A percentile compares a stretch with the other conserved stretches of the same genome.
Conservation (phyloP, 345 rosid species). For the Corymbia maculata region DNA sequence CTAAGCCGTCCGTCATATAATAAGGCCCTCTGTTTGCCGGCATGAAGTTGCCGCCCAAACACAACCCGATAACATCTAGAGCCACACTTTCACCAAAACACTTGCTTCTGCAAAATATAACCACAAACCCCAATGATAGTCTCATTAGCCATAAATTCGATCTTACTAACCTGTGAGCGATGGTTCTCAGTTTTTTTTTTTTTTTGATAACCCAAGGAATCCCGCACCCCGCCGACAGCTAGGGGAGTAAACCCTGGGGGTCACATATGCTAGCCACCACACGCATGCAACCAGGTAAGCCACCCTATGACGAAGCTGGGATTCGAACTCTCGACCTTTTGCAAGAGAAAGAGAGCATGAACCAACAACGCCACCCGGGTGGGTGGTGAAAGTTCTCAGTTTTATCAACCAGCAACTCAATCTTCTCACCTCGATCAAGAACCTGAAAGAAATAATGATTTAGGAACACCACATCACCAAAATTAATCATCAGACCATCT, state of each 20-base stretch:
- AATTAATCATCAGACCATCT: neutral
- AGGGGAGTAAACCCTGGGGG: no score
- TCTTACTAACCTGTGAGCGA: slow-evolving; percentile 66
- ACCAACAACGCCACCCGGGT: no score
- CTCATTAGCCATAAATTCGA: neutral
- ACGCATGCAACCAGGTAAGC: no score
- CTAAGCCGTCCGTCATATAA: neutral
- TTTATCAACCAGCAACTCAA: slow-evolving; percentile 95
- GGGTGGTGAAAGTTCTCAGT: no score
- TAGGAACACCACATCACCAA: neutral
- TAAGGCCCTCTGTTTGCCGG: neutral
- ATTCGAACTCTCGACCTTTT: no score
- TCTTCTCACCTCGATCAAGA: slow-evolving; percentile 98
- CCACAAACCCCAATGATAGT: neutral
- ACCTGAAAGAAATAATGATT: slow-evolving; percentile 33
- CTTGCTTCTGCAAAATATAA: neutral
- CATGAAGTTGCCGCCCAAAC: neutral
- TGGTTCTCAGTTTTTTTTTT: no score
- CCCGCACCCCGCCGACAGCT: no score
- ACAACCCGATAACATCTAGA: neutral
- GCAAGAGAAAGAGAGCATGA: no score
- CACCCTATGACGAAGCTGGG: no score
- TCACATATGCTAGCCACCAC: no score
- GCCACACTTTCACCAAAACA: neutral
- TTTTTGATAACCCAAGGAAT: no score